Base-by-base conservation (phyloP, 2,329 filamentous ascomycete species). In the Mycogone perniciosa region DNA sequence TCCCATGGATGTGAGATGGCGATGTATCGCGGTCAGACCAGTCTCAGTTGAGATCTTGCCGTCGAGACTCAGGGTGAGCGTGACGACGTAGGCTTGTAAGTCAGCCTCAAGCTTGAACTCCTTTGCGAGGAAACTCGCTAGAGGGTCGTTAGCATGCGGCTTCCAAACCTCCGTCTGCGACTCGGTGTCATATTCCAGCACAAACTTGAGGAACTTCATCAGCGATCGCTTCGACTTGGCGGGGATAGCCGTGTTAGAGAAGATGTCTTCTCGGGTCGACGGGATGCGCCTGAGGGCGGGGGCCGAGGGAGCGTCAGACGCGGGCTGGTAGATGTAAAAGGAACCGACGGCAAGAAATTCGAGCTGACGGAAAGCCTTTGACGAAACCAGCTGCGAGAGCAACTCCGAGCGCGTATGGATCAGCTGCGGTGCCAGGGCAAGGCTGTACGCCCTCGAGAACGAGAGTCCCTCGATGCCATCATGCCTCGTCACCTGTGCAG, bases 151-250 rank as follows among this genome's bases (percentile, higher is more conserved):
- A 30, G 82, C 79, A 46, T 80, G 73, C 2, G 71, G 61, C 53
- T 81, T 68, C 85, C 85, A 89, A 3, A 74, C 59, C 46, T 77
- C 77, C 45, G 60, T 66, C 62, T 81, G 80, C 47, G 65, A 64
- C 48, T 75, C 72, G n/a, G 69, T 79, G 58, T 87, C 80, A 60
- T 85, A 85, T 59, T 89, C 81, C 53, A 84, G 75, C 48, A 96
- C 86, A 64, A 93, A 92, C 66, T 92, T 91, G 62, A 97, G 77
- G 61, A 96, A 95, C 67, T 95, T 95, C 86, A 96, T 96, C 61
- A 97, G 70, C 7, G 81, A 80, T 48, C 92, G 84, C 72, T 97
- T 97, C 5, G 89, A 83, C 57, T 86, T 86, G 58, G 86, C 78
- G 42, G 89, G 82, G 51, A 97, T 87, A 27, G 77, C 76, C 34